Percentiles rank a stretch among this genome's conserved stretches.
Conservation (phyloP, 31 red algal genomes). For the Bonnemaisonia californica region DNA sequence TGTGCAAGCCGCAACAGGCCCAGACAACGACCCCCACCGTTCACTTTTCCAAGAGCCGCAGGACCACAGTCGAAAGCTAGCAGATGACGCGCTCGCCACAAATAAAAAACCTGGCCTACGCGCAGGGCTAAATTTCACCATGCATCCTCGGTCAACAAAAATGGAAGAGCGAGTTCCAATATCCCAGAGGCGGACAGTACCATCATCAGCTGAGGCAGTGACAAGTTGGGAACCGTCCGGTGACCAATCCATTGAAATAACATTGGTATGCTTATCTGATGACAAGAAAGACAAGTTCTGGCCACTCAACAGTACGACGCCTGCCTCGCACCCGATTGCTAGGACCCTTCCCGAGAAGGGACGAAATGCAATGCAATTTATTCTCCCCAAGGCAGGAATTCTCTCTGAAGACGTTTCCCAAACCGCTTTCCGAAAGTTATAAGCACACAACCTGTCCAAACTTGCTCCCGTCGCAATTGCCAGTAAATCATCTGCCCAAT, state of each 20-base stretch:
- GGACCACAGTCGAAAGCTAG: slow-evolving; percentile 50
- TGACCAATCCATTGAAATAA: slow-evolving; percentile 64
- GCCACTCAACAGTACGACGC: slow-evolving; percentile 40
- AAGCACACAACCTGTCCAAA: slow-evolving; percentile 59
- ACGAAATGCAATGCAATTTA: slow-evolving; percentile 54
- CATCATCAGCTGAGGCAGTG: slow-evolving; percentile 35
- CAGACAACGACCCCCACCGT: slow-evolving; percentile 64
- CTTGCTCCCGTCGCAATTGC: slow-evolving; percentile 53
- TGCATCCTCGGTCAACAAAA: slow-evolving; percentile 33
- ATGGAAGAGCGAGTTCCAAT: slow-evolving; percentile 47
- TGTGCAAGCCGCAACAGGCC: slow-evolving; percentile 43
- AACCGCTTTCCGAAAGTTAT: slow-evolving; percentile 29
- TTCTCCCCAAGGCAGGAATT: background rate
- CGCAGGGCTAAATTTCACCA: slow-evolving; percentile 47
- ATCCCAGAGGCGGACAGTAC: slow-evolving; percentile 62
- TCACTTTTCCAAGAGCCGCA: slow-evolving; percentile 54
- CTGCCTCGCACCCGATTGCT: slow-evolving; percentile 51
- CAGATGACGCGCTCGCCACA: slow-evolving; percentile 30
- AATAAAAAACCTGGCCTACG: slow-evolving; percentile 30
- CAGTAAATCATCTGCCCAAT: slow-evolving; percentile 52
- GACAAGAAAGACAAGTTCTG: slow-evolving; percentile 12
- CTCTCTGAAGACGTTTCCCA: slow-evolving; percentile 45
- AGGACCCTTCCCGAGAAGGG: slow-evolving; percentile 60
- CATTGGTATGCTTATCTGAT: slow-evolving; percentile 23
- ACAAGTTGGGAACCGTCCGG: slow-evolving; percentile 51